These are phyloP conservation scores for Globisporangium ultimum DNA, from an alignment of 352 stramenopile species.

Conservation along the genomic window DNA sequence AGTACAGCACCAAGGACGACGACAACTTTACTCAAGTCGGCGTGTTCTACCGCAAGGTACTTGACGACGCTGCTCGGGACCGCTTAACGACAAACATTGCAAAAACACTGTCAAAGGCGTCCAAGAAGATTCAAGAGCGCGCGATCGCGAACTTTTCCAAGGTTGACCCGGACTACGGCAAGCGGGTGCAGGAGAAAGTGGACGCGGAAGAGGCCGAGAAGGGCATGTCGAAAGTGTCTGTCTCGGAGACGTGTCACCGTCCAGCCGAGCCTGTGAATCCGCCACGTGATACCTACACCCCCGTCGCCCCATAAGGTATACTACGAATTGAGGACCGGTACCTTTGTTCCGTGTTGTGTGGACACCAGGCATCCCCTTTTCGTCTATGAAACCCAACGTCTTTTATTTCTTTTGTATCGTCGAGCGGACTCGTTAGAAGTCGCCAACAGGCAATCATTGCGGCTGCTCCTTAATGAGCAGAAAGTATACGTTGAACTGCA, in stretches of 20 bases:
- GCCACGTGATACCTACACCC: constrained; percentile 46
- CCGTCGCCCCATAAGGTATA: constrained; percentile 29
- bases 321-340: too few species aligned
- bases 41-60: constrained; percentile 79
- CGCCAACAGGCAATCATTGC: too few species aligned
- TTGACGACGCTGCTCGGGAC: constrained; percentile 61
- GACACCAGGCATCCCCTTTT: too few species aligned
- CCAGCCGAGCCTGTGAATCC: constrained; percentile 49
- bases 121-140: constrained; percentile 72
- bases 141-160: constrained; percentile 87
- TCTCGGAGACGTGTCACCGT: constrained; percentile 9
- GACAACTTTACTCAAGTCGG: constrained; percentile 88
- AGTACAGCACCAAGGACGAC: constrained; percentile 80
- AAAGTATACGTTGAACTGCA: too few species aligned
- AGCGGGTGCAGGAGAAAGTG: constrained; percentile 77
- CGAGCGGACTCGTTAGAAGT: too few species aligned
- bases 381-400: too few species aligned
- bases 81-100: constrained; percentile 89
- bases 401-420: too few species aligned
- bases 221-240: constrained; percentile 13
- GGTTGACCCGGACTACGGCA: constrained; percentile 84
- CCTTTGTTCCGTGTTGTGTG: too few species aligned
- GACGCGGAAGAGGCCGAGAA: constrained; percentile 16
- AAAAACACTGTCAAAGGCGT: constrained; percentile 75
- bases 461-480: too few species aligned